Evolutionary conservation across 352 stramenopile genomes (phyloP).

Genomic region (Phytophthora tentaculata): DNA sequence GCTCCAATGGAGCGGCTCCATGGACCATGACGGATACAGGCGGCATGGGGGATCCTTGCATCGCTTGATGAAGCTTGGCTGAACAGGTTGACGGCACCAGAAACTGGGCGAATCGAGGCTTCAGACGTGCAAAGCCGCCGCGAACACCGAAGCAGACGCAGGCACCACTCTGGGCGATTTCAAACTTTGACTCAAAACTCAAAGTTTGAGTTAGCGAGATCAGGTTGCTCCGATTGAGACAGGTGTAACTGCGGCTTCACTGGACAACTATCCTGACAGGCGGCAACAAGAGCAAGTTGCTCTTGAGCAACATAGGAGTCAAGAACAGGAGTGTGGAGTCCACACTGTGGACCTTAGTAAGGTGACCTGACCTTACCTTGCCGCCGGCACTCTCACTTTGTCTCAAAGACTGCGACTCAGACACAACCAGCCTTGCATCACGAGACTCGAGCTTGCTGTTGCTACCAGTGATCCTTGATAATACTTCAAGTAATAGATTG

Average conservation of each 20-base stretch:
- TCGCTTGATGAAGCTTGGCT: slow-evolving; percentile 1
- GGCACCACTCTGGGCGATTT: background rate
- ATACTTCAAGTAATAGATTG: too few relatives aligned
- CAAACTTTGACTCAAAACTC: too few relatives aligned
- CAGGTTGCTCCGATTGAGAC: slow-evolving; percentile 13
- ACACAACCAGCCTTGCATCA: too few relatives aligned
- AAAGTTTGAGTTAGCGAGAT: slow-evolving; percentile 4
- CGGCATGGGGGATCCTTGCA: slow-evolving; percentile 16
- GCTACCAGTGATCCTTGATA: too few relatives aligned
- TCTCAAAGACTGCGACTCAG: too few relatives aligned
- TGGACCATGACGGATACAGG: slow-evolving; percentile 23
- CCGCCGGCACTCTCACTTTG: too few relatives aligned
- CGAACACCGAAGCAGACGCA: slow-evolving; percentile 18
- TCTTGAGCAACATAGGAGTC: too few relatives aligned
- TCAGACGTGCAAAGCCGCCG: slow-evolving; percentile 19
- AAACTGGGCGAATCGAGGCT: slow-evolving; percentile 14
- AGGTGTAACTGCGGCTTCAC: slow-evolving; percentile 24
- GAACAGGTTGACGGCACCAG: slow-evolving; percentile 9
- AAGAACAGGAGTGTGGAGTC: too few relatives aligned
- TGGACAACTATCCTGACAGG: slow-evolving; percentile 19
- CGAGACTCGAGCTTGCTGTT: too few relatives aligned
- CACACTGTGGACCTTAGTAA: too few relatives aligned
- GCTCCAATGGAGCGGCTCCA: background rate
- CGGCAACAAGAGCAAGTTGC: background rate
- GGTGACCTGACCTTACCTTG: too few relatives aligned